Evolutionary conservation across 108 stramenopile genomes (phyloP).

Genomic region (Cyclotella choctawhatcheeana): DNA sequence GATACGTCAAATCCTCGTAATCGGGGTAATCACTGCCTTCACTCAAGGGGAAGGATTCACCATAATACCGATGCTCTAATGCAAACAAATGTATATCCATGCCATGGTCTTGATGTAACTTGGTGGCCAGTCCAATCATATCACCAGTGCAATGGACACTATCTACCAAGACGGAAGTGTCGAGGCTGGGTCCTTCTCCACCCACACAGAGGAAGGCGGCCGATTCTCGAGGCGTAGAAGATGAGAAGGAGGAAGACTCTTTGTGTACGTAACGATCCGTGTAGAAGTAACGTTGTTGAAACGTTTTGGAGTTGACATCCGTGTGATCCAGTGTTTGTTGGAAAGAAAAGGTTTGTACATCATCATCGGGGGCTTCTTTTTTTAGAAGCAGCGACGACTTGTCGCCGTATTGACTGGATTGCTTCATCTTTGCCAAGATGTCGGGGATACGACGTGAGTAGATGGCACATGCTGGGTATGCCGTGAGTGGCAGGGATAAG

Average conservation of each 20-base stretch:
- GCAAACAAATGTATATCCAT: slow-evolving; percentile 73
- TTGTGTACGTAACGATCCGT: slow-evolving; percentile 62
- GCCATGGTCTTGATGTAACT: slow-evolving; percentile 22
- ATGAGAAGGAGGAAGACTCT: no score
- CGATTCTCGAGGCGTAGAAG: no score
- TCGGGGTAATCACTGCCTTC: background rate
- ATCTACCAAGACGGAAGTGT: slow-evolving; percentile 68
- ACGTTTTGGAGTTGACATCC: slow-evolving; percentile 42
- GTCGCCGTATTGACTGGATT: background rate
- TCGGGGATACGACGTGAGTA: background rate
- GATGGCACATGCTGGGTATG: background rate
- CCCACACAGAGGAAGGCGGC: slow-evolving; percentile 85
- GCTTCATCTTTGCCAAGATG: background rate
- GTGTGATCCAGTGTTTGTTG: slow-evolving; percentile 79
- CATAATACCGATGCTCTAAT: slow-evolving; percentile 93
- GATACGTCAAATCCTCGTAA: slow-evolving; percentile 37
- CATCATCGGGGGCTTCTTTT: background rate
- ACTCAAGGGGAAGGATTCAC: slow-evolving; percentile 63
- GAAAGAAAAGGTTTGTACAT: slow-evolving; percentile 68
- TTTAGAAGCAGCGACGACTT: background rate
- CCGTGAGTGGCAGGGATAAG: background rate
- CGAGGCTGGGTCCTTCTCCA: slow-evolving; percentile 86
- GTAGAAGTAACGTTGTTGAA: slow-evolving; percentile 79
- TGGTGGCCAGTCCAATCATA: slow-evolving; percentile 79
- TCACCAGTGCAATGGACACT: slow-evolving; percentile 91